A percentile compares a stretch with the other conserved stretches of the same genome.
phyloP scores from a whole-genome alignment of 106 monocot species.

The Triglochin maritima region DNA sequence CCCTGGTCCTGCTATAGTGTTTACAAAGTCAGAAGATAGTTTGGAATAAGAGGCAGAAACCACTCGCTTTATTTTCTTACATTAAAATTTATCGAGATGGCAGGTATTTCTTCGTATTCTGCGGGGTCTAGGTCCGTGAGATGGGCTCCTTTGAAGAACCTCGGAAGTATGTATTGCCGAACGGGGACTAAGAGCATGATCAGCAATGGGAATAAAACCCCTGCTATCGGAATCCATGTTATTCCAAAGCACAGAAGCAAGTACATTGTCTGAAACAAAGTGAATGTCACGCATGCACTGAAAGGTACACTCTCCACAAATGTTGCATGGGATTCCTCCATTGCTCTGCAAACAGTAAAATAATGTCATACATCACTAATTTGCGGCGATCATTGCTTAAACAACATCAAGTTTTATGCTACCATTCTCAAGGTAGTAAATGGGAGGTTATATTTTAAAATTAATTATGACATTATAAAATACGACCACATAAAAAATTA shows the following conservation, averaged over 20 bases:
- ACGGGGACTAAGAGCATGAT: constrained; percentile 37
- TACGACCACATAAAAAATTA: not conserved
- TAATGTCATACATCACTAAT: not conserved
- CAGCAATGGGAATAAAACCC: constrained; percentile 32
- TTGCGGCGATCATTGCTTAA: too few relatives aligned
- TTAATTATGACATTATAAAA: too few relatives aligned
- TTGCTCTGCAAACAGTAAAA: constrained; percentile 10
- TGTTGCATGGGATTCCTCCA: constrained; percentile 25
- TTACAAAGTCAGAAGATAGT: not conserved
- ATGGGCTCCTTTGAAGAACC: constrained; percentile 31
- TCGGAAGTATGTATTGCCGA: constrained; percentile 29
- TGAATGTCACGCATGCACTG: constrained; percentile 15
- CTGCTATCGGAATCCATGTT: constrained; percentile 36
- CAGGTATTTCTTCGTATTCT: constrained; percentile 29
- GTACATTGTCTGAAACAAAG: constrained; percentile 29
- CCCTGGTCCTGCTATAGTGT: constrained; percentile 8
- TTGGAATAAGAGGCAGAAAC: not conserved
- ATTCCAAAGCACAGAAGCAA: constrained; percentile 38
- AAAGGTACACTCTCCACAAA: constrained; percentile 40
- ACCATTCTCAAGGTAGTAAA: too few relatives aligned
- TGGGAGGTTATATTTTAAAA: too few relatives aligned
- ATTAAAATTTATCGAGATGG: constrained; percentile 6
- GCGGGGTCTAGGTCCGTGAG: constrained; percentile 30
- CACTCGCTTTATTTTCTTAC: not conserved
- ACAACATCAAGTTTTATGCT: too few relatives aligned